Percentiles rank a stretch among this genome's conserved stretches.
Conservation (phyloP, 345 rosid genomes). For the Sisymbrium irio region DNA sequence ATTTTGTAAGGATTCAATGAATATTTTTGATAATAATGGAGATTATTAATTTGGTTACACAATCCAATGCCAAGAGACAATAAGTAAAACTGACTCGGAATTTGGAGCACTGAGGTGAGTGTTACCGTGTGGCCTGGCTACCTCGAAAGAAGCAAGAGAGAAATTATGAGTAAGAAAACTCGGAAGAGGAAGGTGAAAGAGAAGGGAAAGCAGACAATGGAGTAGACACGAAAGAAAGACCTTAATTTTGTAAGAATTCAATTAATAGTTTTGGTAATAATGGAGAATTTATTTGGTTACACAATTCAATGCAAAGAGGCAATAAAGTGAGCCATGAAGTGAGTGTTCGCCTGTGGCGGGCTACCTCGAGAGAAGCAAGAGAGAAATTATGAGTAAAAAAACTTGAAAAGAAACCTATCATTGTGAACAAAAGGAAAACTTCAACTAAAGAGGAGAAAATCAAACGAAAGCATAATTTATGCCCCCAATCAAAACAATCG, state of each 20-base stretch:
- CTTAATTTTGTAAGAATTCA: slow-evolving; percentile 3
- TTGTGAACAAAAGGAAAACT: neutral
- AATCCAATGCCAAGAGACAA: slow-evolving; percentile 30
- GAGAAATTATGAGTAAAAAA: no score
- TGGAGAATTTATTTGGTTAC: slow-evolving; percentile 31
- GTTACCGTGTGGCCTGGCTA: no score
- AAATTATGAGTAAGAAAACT: no score
- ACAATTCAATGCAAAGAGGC: slow-evolving; percentile 32
- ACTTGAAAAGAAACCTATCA: no score
- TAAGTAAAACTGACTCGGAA: no score
- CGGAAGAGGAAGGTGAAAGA: no score
- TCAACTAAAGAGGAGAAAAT: neutral
- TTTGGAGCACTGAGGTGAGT: no score
- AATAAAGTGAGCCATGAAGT: slow-evolving; percentile 28
- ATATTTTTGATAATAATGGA: slow-evolving; percentile 14
- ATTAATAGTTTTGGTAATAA: slow-evolving; percentile 19
- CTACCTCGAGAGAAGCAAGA: no score
- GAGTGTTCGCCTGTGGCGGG: no score
- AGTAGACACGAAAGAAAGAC: neutral
- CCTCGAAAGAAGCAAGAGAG: no score
- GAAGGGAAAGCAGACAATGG: no score
- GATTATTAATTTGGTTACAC: slow-evolving; percentile 35
- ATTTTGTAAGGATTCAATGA: slow-evolving; percentile 17
- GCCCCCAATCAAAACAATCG: neutral
- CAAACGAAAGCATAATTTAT: neutral